A percentile compares a stretch with the other conserved stretches of the same genome.
phyloP scores from a whole-genome alignment of 129 eudicot genomes.

The Pulicaria dysenterica region DNA sequence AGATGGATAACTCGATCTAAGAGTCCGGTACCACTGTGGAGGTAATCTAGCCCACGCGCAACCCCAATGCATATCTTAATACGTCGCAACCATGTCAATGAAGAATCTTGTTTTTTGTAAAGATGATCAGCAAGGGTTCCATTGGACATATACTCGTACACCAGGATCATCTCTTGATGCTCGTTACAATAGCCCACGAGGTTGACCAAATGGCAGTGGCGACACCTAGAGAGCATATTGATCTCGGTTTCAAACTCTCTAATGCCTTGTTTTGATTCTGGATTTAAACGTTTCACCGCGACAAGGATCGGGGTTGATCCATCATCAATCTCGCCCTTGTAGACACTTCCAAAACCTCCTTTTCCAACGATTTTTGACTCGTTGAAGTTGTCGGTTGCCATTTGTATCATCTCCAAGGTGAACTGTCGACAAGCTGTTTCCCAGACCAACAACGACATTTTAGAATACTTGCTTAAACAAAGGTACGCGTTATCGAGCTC shows the following conservation, averaged over 20 bases:
- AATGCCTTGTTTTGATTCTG: constrained; percentile 34
- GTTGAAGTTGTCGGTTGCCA: constrained; percentile 25
- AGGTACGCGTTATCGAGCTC: too few species aligned
- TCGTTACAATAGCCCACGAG: constrained; percentile 36
- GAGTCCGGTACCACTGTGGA: constrained; percentile 11
- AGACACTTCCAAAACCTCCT: constrained; percentile 43
- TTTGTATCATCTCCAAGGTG: constrained; percentile 16
- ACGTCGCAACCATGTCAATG: constrained; percentile 14
- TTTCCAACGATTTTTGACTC: constrained; percentile 16
- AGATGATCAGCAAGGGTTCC: constrained; percentile 38
- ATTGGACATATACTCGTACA: constrained; percentile 33
- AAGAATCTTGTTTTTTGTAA: background rate
- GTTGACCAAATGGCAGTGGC: constrained; percentile 27
- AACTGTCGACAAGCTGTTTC: constrained; percentile 24
- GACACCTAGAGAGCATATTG: constrained; percentile 32
- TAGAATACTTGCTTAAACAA: background rate
- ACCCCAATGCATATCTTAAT: constrained; percentile 15
- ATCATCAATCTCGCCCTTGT: constrained; percentile 24
- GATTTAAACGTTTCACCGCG: constrained; percentile 29
- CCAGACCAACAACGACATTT: background rate
- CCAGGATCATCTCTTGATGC: constrained; percentile 33
- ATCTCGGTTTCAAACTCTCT: constrained; percentile 38
- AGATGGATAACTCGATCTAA: constrained; percentile 17
- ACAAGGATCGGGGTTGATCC: constrained; percentile 9
- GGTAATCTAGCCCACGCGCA: constrained; percentile 22